phyloP scores from a whole-genome alignment of 129 eudicot species.

The Pseudognaphalium luteoalbum region DNA sequence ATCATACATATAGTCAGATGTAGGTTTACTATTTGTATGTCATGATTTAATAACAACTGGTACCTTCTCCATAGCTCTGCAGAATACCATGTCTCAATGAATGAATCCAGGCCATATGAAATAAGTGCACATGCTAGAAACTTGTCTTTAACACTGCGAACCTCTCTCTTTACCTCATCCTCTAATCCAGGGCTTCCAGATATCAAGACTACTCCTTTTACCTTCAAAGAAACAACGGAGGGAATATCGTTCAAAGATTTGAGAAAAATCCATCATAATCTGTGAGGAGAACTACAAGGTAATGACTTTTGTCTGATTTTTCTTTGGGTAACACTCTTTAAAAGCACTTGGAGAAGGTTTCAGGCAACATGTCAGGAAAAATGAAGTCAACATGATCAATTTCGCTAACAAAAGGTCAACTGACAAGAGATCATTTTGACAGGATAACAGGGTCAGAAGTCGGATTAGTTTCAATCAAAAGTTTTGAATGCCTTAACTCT shows the following conservation, averaged over 20 bases:
- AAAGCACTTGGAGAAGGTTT: no score
- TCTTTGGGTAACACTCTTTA: no score
- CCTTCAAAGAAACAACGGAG: slow-evolving; percentile 30
- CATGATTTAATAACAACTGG: not conserved
- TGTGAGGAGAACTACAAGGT: no score
- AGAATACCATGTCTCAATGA: slow-evolving; percentile 69
- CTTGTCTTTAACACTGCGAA: slow-evolving; percentile 74
- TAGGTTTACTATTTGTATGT: not conserved
- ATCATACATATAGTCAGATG: not conserved
- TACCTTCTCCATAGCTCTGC: slow-evolving; percentile 90
- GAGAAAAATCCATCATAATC: no score
- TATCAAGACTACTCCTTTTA: slow-evolving; percentile 63
- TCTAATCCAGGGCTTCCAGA: slow-evolving; percentile 97
- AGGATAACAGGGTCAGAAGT: no score
- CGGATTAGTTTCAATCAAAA: no score
- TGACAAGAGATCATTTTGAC: no score
- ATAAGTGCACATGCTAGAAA: slow-evolving; percentile 55
- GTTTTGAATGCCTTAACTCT: no score
- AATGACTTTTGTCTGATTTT: no score
- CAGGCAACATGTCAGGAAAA: no score
- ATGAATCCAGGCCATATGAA: slow-evolving; percentile 63
- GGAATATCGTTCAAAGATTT: not conserved
- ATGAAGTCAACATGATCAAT: no score
- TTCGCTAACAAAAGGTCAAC: no score
- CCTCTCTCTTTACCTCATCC: slow-evolving; percentile 49